A percentile compares a stretch with the other conserved stretches of the same genome.
Conservation (phyloP, 2,329 filamentous ascomycete genomes). For the Pseudocercospora eumusae region DNA sequence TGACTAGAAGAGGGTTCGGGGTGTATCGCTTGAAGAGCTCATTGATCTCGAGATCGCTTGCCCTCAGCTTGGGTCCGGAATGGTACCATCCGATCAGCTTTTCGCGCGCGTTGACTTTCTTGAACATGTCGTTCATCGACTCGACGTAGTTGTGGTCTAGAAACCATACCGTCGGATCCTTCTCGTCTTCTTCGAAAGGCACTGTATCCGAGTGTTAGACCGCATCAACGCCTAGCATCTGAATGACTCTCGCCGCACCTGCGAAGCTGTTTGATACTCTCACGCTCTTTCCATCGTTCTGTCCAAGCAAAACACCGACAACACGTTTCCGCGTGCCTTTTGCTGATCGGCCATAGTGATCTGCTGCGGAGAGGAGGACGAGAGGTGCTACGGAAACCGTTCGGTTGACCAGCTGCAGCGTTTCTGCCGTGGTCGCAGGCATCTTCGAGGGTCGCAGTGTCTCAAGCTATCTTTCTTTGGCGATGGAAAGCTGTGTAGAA, state of each 20-base stretch:
- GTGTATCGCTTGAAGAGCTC: constrained; percentile 99
- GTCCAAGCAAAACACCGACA: constrained; percentile 89
- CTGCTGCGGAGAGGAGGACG: constrained; percentile 94
- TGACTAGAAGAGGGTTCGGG: constrained; percentile 91
- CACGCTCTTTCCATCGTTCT: constrained; percentile 95
- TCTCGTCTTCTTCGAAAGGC: constrained; percentile 98
- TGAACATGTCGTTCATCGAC: constrained; percentile 99
- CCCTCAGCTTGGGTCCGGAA: constrained; percentile 92
- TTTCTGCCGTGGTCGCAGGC: constrained; percentile 96
- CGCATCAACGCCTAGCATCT: neutral
- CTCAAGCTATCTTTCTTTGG: neutral
- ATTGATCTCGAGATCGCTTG: constrained; percentile 97
- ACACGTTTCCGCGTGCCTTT: constrained; percentile 88
- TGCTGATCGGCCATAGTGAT: constrained; percentile 93
- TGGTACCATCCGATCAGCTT: constrained; percentile 99
- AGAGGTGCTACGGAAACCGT: constrained; percentile 97
- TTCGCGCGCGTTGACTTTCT: constrained; percentile 98
- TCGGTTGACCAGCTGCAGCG: constrained; percentile 87
- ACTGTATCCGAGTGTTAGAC: constrained; percentile 57
- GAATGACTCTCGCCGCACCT: constrained; percentile 55
- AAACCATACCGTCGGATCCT: constrained; percentile 98
- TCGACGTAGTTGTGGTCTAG: constrained; percentile 99
- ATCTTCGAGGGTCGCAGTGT: constrained; percentile 55
- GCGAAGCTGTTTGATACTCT: constrained; percentile 99
- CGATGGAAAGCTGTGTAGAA: neutral